Conservation (phyloP, 371 early-diverging fungal species). For the Mucor racemosus region DNA sequence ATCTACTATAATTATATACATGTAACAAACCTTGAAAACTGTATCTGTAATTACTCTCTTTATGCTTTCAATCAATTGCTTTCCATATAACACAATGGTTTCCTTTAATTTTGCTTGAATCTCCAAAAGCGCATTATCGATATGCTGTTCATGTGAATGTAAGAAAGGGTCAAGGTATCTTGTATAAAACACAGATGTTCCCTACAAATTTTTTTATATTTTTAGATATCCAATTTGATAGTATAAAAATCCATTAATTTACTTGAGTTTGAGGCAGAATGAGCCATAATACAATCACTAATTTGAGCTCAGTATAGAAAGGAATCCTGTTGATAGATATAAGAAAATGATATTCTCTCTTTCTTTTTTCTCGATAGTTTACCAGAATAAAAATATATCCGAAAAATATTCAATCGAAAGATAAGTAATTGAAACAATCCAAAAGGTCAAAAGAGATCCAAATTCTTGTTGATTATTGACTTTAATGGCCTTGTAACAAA, state of each 20-base stretch:
- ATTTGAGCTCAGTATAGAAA: constrained; percentile 47
- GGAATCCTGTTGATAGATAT: constrained; percentile 40
- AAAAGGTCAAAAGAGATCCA: constrained; percentile 48
- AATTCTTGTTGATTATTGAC: constrained; percentile 36
- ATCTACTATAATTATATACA: too few relatives aligned
- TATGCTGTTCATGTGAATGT: constrained; percentile 27
- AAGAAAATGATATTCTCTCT: not conserved
- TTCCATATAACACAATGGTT: constrained; percentile 28
- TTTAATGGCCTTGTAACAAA: constrained; percentile 48
- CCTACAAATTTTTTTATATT: constrained; percentile 14
- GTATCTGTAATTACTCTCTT: constrained; percentile 23
- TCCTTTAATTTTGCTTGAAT: constrained; percentile 29
- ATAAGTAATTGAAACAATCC: constrained; percentile 46
- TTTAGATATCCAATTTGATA: not conserved
- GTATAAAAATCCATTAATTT: not conserved
- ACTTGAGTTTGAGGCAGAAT: constrained; percentile 56
- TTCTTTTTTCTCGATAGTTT: not conserved
- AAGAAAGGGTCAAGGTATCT: constrained; percentile 33
- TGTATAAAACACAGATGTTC: constrained; percentile 30
- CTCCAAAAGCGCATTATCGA: constrained; percentile 27
- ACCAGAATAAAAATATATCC: constrained; percentile 53
- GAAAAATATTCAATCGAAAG: constrained; percentile 45
- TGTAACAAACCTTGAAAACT: constrained; percentile 19
- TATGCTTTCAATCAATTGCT: constrained; percentile 19
- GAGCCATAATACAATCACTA: constrained; percentile 43